Percentiles rank a stretch among this genome's conserved stretches.
Conservation (phyloP, 108 stramenopile species). For the Schizochytrium sp. region DNA sequence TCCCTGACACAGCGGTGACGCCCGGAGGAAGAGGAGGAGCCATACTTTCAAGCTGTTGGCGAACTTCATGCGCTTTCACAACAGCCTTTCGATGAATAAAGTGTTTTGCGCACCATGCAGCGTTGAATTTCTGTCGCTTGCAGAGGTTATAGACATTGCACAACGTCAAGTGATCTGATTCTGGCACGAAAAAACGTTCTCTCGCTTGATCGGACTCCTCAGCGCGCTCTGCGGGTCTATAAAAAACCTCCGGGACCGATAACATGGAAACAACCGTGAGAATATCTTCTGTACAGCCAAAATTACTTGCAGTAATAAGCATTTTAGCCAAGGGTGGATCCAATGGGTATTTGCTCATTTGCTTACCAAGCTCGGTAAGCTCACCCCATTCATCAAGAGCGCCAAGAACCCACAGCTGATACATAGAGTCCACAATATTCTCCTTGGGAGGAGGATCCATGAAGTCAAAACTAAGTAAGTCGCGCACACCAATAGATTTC, state of each 20-base stretch:
- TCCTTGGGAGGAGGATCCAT: slow-evolving; percentile 99
- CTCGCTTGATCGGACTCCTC: slow-evolving; percentile 97
- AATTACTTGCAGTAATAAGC: slow-evolving; percentile 87
- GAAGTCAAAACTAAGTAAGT: slow-evolving; percentile 93
- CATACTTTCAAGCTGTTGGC: slow-evolving; percentile 92
- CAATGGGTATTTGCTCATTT: slow-evolving; percentile 96
- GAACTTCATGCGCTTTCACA: slow-evolving; percentile 94
- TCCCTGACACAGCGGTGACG: neutral
- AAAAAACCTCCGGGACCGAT: slow-evolving; percentile 95
- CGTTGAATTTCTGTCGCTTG: slow-evolving; percentile 90
- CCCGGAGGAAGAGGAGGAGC: slow-evolving; percentile 69
- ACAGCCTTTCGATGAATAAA: slow-evolving; percentile 97
- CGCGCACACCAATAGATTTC: slow-evolving; percentile 93
- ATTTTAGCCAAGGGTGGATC: slow-evolving; percentile 97
- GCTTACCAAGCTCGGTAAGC: slow-evolving; percentile 88
- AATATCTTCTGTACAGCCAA: slow-evolving; percentile 90
- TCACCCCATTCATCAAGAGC: slow-evolving; percentile 95
- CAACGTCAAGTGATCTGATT: slow-evolving; percentile 95
- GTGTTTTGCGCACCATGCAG: slow-evolving; percentile 94
- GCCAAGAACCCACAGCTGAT: slow-evolving; percentile 97
- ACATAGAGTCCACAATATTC: slow-evolving; percentile 94
- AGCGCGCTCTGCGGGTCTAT: slow-evolving; percentile 94
- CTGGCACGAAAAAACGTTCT: slow-evolving; percentile 99
- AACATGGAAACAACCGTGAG: slow-evolving; percentile 95
- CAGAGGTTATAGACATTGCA: slow-evolving; percentile 95